These are phyloP conservation scores for Echria macrotheca DNA, from an alignment of 495 filamentous ascomycete genomes.

Conservation along the genomic window DNA sequence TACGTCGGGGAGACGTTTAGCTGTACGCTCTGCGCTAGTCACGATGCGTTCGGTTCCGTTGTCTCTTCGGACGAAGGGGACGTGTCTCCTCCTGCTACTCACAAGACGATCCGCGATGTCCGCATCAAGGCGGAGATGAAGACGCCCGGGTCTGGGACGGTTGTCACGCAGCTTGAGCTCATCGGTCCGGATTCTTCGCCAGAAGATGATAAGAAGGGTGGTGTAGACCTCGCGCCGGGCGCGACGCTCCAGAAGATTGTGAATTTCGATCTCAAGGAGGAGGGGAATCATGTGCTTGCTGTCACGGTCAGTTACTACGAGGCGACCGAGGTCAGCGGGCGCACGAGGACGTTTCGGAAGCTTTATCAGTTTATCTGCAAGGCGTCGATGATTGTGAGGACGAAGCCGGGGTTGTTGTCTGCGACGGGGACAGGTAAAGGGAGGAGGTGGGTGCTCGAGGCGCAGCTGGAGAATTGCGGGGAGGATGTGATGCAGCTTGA, in stretches of 20 bases:
- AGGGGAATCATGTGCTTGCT: conserved; percentile 88
- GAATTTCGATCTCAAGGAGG: conserved; percentile 82
- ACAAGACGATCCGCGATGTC: conserved; percentile 63
- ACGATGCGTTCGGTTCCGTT: conserved; percentile 55
- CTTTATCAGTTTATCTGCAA: conserved; percentile 95
- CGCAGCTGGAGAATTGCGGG: conserved; percentile 89
- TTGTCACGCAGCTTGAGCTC: conserved; percentile 10
- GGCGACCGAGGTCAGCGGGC: conserved; percentile 57
- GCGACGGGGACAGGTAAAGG: conserved; percentile 10
- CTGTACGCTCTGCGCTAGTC: conserved; percentile 91
- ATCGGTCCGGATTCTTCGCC: neutral
- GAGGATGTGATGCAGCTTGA: conserved; percentile 61
- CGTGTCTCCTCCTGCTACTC: conserved; percentile 21
- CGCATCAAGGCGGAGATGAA: conserved; percentile 91
- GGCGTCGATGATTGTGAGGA: conserved; percentile 80
- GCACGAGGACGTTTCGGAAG: conserved; percentile 85
- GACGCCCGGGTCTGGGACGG: conserved; percentile 51
- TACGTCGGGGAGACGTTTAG: conserved; percentile 95
- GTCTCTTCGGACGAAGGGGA: conserved; percentile 15
- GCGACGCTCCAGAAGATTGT: conserved; percentile 77
- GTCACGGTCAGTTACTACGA: conserved; percentile 89
- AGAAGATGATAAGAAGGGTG: too few species aligned
- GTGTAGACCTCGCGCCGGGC: conserved; percentile 55
- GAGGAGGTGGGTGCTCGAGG: conserved; percentile 68
- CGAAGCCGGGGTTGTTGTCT: conserved; percentile 66